Percentiles rank a stretch among this genome's conserved stretches.
Evolutionary conservation across 2,329 filamentous ascomycete genomes (phyloP).

Genomic region (Fusarium sterilihyphosum): DNA sequence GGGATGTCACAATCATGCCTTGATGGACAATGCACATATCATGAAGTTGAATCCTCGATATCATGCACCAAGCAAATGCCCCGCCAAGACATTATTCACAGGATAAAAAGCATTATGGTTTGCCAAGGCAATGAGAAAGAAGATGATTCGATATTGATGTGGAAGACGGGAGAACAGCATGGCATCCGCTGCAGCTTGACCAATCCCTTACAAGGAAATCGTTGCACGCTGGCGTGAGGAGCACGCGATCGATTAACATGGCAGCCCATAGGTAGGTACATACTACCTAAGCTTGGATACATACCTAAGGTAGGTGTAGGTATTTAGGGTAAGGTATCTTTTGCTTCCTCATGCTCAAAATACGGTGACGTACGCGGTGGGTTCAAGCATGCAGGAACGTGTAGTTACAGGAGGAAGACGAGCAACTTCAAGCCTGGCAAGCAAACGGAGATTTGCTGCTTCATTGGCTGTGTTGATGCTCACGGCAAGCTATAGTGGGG

Average conservation of each 20-base stretch:
- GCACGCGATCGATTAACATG: constrained; percentile 32
- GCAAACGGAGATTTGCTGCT: not conserved
- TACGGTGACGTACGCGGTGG: constrained; percentile 41
- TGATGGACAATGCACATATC: not conserved
- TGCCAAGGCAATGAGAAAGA: constrained; percentile 26
- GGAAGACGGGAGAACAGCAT: constrained; percentile 25
- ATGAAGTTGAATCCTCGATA: constrained; percentile 1
- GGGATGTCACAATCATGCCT: not conserved
- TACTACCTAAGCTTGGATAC: not conserved
- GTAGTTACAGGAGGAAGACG: not conserved
- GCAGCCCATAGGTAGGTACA: not conserved
- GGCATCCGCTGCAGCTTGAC: constrained; percentile 10
- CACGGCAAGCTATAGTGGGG: constrained; percentile 6
- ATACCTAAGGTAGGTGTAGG: not conserved
- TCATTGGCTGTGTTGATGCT: constrained; percentile 14
- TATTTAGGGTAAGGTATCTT: not conserved
- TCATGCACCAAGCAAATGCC: not conserved
- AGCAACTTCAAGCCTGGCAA: constrained; percentile 30
- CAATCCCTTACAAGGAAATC: constrained; percentile 11
- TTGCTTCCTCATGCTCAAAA: constrained; percentile 5
- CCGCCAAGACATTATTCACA: not conserved
- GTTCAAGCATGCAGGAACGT: constrained; percentile 41
- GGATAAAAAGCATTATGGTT: not conserved
- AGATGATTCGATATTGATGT: constrained; percentile 16
- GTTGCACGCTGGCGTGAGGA: constrained; percentile 1